These are phyloP conservation scores for Gynandropsis gynandra DNA, from an alignment of 345 rosid genomes.

Conservation along the genomic window DNA sequence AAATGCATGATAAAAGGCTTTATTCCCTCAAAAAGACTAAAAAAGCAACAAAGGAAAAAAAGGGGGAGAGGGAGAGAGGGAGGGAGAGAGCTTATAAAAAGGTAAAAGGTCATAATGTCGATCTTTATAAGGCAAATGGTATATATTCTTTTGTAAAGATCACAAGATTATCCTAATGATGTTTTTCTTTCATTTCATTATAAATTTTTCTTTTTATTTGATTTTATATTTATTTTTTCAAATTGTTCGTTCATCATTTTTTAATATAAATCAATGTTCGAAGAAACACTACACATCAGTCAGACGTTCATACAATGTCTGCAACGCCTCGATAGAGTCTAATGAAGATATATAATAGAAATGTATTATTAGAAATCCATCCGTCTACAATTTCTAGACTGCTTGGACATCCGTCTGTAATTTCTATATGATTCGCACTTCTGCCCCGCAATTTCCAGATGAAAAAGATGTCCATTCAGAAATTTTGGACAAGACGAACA, in stretches of 20 bases:
- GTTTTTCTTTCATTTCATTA: neutral
- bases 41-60: constrained; percentile 23
- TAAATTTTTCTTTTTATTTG: neutral
- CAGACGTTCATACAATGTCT: neutral
- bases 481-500: too few relatives aligned
- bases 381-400: too few relatives aligned
- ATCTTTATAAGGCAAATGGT: constrained; percentile 22
- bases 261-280: neutral
- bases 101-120: constrained; percentile 21
- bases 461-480: too few relatives aligned
- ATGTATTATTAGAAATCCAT: too few relatives aligned
- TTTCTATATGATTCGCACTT: too few relatives aligned
- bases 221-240: neutral
- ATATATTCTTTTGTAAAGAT: constrained; percentile 21
- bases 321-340: too few relatives aligned
- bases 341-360: too few relatives aligned
- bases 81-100: constrained; percentile 9
- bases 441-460: too few relatives aligned
- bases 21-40: constrained; percentile 17
- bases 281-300: neutral
- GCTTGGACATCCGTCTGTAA: too few relatives aligned
- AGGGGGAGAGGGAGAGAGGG: constrained; percentile 12
- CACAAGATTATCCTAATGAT: neutral
- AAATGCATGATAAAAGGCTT: constrained; percentile 6
- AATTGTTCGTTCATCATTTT: neutral